phyloP scores from a whole-genome alignment of 805 yeast species.

The Ogataea allantospora region DNA sequence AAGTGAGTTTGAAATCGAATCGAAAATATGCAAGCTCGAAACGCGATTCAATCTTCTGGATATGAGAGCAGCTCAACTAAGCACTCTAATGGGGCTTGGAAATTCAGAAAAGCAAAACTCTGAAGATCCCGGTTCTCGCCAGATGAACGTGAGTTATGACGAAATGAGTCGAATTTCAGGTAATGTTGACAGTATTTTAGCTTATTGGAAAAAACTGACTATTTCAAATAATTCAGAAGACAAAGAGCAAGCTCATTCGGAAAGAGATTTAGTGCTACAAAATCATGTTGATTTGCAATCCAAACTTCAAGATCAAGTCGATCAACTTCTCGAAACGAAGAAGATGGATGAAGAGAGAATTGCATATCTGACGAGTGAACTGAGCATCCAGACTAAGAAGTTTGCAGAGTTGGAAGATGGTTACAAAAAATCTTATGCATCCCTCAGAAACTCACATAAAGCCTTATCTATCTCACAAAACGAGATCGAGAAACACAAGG shows the following conservation, averaged over 20 bases:
- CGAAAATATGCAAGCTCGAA: constrained; percentile 48
- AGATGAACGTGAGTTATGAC: too few relatives aligned
- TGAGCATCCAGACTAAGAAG: constrained; percentile 27
- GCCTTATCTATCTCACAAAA: constrained; percentile 74
- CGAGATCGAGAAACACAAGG: constrained; percentile 63
- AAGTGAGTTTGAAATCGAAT: constrained; percentile 43
- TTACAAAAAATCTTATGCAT: constrained; percentile 67
- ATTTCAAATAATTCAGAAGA: too few relatives aligned
- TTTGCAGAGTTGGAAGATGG: constrained; percentile 52
- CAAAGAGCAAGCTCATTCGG: neutral
- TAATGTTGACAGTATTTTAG: too few relatives aligned
- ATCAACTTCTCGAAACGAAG: constrained; percentile 45
- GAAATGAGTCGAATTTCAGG: neutral
- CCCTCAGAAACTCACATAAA: constrained; percentile 69
- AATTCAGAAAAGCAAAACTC: neutral
- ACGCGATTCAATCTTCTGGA: constrained; percentile 42
- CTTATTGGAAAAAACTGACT: too few relatives aligned
- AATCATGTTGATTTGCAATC: constrained; percentile 9
- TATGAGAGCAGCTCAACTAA: neutral
- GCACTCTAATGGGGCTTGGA: neutral
- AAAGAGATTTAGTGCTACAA: neutral
- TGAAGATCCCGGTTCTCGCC: neutral
- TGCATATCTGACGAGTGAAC: constrained; percentile 31
- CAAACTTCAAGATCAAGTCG: constrained; percentile 52
- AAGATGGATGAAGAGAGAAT: constrained; percentile 36